Evolutionary conservation across 352 stramenopile species (phyloP).

Genomic region (Pythium dissotocum): DNA sequence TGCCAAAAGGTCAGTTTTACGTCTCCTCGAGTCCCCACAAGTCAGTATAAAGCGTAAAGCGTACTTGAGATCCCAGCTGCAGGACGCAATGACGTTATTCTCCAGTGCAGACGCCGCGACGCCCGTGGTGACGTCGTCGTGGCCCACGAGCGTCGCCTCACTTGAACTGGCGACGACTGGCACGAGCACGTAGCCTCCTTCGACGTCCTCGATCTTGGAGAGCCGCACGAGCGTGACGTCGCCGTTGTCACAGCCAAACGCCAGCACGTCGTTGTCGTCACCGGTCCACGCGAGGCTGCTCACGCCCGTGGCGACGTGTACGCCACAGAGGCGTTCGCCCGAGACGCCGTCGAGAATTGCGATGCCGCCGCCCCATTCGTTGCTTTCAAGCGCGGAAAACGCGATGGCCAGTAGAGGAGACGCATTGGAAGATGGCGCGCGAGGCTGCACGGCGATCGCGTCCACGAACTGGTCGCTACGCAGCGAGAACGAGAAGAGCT

Average conservation of each 20-base stretch:
- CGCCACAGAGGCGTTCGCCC: slow-evolving; percentile 42
- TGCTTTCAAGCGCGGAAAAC: slow-evolving; percentile 74
- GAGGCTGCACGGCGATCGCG: slow-evolving; percentile 23
- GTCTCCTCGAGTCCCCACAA: background rate
- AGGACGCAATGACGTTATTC: slow-evolving; percentile 45
- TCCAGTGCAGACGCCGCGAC: slow-evolving; percentile 47
- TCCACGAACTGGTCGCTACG: slow-evolving; percentile 23
- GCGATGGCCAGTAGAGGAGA: slow-evolving; percentile 56
- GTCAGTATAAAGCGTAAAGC: slow-evolving; percentile 6
- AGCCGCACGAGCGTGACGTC: slow-evolving; percentile 57
- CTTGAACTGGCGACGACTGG: slow-evolving; percentile 23
- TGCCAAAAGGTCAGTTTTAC: background rate
- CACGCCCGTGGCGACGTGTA: slow-evolving; percentile 52
- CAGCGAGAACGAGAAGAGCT: slow-evolving; percentile 14
- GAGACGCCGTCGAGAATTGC: slow-evolving; percentile 46
- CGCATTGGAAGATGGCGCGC: background rate
- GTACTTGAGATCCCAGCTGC: slow-evolving; percentile 77
- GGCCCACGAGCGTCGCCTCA: slow-evolving; percentile 31
- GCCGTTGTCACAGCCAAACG: slow-evolving; percentile 70
- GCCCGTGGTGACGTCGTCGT: slow-evolving; percentile 73
- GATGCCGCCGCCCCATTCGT: slow-evolving; percentile 69
- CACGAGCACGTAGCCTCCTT: slow-evolving; percentile 35
- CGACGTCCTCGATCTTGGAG: slow-evolving; percentile 36
- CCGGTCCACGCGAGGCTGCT: slow-evolving; percentile 57
- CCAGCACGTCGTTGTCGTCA: slow-evolving; percentile 47